Evolutionary conservation across 441 rosid genomes (phyloP).

Genomic region (Pelargonium cotyledonis): DNA sequence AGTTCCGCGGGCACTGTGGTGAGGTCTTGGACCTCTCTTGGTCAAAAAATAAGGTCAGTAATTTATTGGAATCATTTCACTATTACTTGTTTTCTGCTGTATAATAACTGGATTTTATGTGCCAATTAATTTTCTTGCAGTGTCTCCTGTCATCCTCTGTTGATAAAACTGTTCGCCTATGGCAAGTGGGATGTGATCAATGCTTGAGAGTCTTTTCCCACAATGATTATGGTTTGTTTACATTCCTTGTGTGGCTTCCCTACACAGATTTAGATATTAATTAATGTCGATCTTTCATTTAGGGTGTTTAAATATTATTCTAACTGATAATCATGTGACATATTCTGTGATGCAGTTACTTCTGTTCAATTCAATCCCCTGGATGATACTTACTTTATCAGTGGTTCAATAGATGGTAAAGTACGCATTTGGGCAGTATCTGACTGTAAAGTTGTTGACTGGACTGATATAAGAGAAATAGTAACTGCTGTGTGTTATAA

Average conservation of each 20-base stretch:
- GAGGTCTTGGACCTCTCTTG: slow-evolving; percentile 86
- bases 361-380: slow-evolving; percentile 85
- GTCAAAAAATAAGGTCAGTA: slow-evolving; percentile 73
- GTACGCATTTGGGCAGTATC: slow-evolving; percentile 81
- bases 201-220: slow-evolving; percentile 49
- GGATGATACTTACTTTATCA: slow-evolving; percentile 76
- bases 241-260: background rate
- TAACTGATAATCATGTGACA: background rate
- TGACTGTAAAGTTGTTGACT: slow-evolving; percentile 67
- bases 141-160: slow-evolving; percentile 48
- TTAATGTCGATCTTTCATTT: slow-evolving; percentile 6
- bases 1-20: slow-evolving; percentile 62
- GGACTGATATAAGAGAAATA: slow-evolving; percentile 66
- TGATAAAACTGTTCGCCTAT: slow-evolving; percentile 57
- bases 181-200: slow-evolving; percentile 44
- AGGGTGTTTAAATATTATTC: background rate
- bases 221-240: slow-evolving; percentile 46
- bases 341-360: slow-evolving; percentile 55
- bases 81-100: slow-evolving; percentile 9
- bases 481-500: slow-evolving; percentile 86
- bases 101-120: background rate
- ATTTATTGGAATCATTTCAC: background rate
- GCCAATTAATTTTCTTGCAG: slow-evolving; percentile 25
- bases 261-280: background rate
- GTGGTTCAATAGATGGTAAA: slow-evolving; percentile 95